Conservation (phyloP, 2,329 filamentous ascomycete species). For the Calonectria pseudoreteaudii region DNA sequence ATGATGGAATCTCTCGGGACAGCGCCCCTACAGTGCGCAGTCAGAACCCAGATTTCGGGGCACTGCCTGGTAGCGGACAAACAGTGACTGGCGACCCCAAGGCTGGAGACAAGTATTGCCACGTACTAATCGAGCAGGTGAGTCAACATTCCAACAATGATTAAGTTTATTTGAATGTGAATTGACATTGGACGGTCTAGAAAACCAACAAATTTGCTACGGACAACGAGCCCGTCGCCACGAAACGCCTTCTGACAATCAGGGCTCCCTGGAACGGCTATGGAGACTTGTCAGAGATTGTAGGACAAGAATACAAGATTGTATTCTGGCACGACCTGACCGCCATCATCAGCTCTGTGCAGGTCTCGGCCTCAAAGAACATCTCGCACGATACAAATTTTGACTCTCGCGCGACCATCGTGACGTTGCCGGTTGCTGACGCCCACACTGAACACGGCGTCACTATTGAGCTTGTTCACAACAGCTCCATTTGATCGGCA, state of each 20-base stretch:
- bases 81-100: conserved; percentile 7
- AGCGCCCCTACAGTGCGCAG: conserved; percentile 22
- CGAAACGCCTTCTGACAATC: conserved; percentile 16
- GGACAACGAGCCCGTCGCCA: neutral
- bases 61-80: neutral
- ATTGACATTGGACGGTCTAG: neutral
- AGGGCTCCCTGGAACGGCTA: conserved; percentile 25
- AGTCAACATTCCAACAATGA: neutral
- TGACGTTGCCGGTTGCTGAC: conserved; percentile 25
- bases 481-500: neutral
- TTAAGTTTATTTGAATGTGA: fast-evolving
- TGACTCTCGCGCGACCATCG: conserved; percentile 21
- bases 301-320: conserved; percentile 31
- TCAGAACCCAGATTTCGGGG: neutral
- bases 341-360: conserved; percentile 4
- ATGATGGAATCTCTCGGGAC: conserved; percentile 36
- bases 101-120: conserved; percentile 30
- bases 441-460: conserved; percentile 27
- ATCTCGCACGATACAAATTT: conserved; percentile 12
- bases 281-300: conserved; percentile 19
- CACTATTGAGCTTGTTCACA: conserved; percentile 6
- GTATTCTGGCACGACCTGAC: conserved; percentile 33
- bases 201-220: neutral
- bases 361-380: conserved; percentile 14
- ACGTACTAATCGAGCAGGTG: conserved; percentile 31